Conservation (phyloP, 2,329 filamentous ascomycete species). For the Exophiala sp. region DNA sequence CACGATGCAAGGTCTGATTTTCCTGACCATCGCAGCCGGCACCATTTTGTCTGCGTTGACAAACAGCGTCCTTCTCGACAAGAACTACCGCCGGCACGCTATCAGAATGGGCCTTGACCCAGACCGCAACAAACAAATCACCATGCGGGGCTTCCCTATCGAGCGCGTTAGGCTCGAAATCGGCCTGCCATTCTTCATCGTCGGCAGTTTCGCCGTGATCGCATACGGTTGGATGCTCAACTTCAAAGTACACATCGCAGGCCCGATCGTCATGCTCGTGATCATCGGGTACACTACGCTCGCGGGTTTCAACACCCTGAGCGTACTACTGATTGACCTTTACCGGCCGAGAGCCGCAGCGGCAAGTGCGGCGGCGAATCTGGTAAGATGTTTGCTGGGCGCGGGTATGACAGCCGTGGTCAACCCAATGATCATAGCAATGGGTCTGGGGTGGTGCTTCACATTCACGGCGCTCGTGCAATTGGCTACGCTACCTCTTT, state of each 20-base stretch:
- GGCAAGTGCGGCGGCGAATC: constrained; percentile 35
- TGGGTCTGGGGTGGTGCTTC: constrained; percentile 19
- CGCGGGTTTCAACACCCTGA: constrained; percentile 13
- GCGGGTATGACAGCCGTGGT: constrained; percentile 31
- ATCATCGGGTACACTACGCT: constrained; percentile 15
- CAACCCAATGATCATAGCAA: constrained; percentile 22
- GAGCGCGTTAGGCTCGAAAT: constrained; percentile 43
- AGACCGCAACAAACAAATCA: constrained; percentile 7
- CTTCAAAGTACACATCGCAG: constrained; percentile 33
- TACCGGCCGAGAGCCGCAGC: constrained; percentile 29
- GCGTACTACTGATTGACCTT: constrained; percentile 19
- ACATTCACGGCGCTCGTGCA: constrained; percentile 8
- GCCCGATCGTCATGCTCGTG: constrained; percentile 29
- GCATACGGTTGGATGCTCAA: constrained; percentile 44
- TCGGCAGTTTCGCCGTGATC: constrained; percentile 33
- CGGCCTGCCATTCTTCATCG: constrained; percentile 38
- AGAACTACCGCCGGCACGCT: constrained; percentile 41
- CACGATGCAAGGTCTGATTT: constrained; percentile 41
- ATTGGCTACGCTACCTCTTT: not conserved
- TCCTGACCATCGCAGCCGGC: constrained; percentile 28
- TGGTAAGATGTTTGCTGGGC: constrained; percentile 37
- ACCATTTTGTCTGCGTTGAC: constrained; percentile 25
- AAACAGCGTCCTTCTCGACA: constrained; percentile 32
- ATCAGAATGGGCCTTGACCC: constrained; percentile 32
- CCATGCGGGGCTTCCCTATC: constrained; percentile 40